A percentile compares a stretch with the other conserved stretches of the same genome.
Evolutionary conservation across 2,329 filamentous ascomycete species (phyloP).

Genomic region (Trichoderma sp.): DNA sequence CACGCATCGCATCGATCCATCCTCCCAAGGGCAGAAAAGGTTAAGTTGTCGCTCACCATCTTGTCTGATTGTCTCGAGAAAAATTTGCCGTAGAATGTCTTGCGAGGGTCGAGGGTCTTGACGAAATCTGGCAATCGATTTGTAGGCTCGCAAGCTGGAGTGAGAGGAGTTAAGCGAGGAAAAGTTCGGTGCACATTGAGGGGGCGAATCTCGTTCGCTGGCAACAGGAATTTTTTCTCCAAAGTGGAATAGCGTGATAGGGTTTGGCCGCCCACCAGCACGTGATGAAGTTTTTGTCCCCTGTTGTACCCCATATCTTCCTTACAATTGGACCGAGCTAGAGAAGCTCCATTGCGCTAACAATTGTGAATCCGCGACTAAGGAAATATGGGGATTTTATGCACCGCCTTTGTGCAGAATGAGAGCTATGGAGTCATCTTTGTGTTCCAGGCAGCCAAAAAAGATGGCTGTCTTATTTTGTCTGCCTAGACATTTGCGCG

Average conservation of each 20-base stretch:
- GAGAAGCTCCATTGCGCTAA: slow-evolving; percentile 15
- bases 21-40: slow-evolving; percentile 22
- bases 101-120: slow-evolving; percentile 51
- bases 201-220: slow-evolving; percentile 38
- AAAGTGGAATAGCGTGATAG: slow-evolving; percentile 42
- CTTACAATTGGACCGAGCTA: slow-evolving; percentile 27
- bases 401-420: background rate
- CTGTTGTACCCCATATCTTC: background rate
- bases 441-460: slow-evolving; percentile 8
- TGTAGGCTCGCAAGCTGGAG: slow-evolving; percentile 50
- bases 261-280: slow-evolving; percentile 40
- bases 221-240: slow-evolving; percentile 41
- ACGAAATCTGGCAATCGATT: slow-evolving; percentile 60
- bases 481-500: slow-evolving; percentile 15
- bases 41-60: slow-evolving; percentile 60
- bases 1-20: slow-evolving; percentile 26
- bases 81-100: slow-evolving; percentile 44
- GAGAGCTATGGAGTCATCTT: background rate
- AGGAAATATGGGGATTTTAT: slow-evolving; percentile 6
- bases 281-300: slow-evolving; percentile 34
- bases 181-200: slow-evolving; percentile 49
- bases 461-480: background rate
- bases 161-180: slow-evolving; percentile 50
- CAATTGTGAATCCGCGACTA: slow-evolving; percentile 21
- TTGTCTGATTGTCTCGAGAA: slow-evolving; percentile 58